Evolutionary conservation across 306 rosid genomes (phyloP).

Genomic region (Prinsepia uniflora): DNA sequence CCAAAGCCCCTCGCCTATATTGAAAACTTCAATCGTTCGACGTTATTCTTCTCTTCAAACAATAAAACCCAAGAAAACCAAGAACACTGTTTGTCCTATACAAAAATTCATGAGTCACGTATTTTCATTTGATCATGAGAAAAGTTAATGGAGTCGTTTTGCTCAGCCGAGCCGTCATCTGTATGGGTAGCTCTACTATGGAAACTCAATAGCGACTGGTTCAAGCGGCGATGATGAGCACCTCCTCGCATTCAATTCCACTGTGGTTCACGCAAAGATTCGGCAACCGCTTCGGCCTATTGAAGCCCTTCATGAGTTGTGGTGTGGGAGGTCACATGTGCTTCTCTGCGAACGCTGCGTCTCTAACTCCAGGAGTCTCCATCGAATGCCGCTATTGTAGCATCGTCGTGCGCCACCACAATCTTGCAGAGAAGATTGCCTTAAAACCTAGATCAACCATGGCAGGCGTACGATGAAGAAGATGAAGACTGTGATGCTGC

Average conservation of each 20-base stretch:
- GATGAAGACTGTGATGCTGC: too few relatives aligned
- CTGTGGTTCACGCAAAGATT: constrained; percentile 25
- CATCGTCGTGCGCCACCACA: too few relatives aligned
- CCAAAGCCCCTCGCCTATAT: too few relatives aligned
- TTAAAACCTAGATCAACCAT: too few relatives aligned
- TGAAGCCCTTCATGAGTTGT: constrained; percentile 12
- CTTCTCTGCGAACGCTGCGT: constrained; percentile 43
- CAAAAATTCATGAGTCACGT: too few relatives aligned
- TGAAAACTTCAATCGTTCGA: too few relatives aligned
- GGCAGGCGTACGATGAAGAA: too few relatives aligned
- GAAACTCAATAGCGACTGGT: constrained; percentile 31
- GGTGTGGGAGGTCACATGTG: constrained; percentile 25
- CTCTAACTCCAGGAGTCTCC: constrained; percentile 32
- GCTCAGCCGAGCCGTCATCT: constrained; percentile 41
- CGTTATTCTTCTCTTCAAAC: too few relatives aligned
- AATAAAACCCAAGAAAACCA: too few relatives aligned
- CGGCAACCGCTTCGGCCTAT: constrained; percentile 27
- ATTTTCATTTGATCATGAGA: constrained; percentile 46
- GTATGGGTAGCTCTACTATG: constrained; percentile 12
- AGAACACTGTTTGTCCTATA: too few relatives aligned
- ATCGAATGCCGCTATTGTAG: too few relatives aligned
- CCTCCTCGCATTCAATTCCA: constrained; percentile 23
- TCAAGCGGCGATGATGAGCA: constrained; percentile 19
- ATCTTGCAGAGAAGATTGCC: too few relatives aligned
- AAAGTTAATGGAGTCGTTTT: constrained; percentile 37